These are phyloP conservation scores for Cairneyella variabilis DNA, from an alignment of 495 filamentous ascomycete species.

Conservation along the genomic window DNA sequence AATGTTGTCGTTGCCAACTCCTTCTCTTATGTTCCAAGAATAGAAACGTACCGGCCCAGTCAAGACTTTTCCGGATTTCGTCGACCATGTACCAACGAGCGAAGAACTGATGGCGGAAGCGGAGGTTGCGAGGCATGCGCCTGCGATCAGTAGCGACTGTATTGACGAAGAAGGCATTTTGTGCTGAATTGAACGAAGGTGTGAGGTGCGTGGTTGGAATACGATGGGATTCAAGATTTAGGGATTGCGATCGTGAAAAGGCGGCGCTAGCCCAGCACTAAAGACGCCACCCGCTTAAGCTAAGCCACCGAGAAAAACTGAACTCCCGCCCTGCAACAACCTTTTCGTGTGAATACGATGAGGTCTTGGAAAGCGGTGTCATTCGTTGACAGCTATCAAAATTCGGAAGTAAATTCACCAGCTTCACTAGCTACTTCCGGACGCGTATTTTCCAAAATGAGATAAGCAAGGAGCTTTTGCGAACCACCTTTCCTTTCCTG, in stretches of 20 bases:
- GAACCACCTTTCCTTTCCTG: too few species aligned
- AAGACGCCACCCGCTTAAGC: too few species aligned
- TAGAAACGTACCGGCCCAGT: conserved; percentile 65
- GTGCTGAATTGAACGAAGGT: conserved; percentile 1
- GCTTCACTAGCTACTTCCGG: too few species aligned
- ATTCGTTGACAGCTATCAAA: too few species aligned
- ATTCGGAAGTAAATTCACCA: too few species aligned
- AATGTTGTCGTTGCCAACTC: conserved; percentile 9
- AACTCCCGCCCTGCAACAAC: too few species aligned
- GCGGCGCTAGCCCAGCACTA: conserved; percentile 1
- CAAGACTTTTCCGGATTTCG: conserved; percentile 66
- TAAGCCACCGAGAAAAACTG: neutral
- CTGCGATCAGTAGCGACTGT: conserved; percentile 27
- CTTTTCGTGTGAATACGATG: too few species aligned
- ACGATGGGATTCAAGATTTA: conserved; percentile 9
- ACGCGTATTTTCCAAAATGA: too few species aligned
- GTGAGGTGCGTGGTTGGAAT: neutral
- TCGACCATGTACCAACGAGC: conserved; percentile 72
- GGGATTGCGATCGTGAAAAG: neutral
- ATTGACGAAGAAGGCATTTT: conserved; percentile 23
- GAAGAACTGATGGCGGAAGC: conserved; percentile 36
- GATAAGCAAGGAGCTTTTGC: too few species aligned
- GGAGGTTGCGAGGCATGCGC: conserved; percentile 20
- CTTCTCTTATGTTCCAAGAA: conserved; percentile 13
- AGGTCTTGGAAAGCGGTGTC: too few species aligned